Percentiles rank a stretch among this genome's conserved stretches.
Conservation (phyloP, 306 rosid species). For the Vachellia collinsii region DNA sequence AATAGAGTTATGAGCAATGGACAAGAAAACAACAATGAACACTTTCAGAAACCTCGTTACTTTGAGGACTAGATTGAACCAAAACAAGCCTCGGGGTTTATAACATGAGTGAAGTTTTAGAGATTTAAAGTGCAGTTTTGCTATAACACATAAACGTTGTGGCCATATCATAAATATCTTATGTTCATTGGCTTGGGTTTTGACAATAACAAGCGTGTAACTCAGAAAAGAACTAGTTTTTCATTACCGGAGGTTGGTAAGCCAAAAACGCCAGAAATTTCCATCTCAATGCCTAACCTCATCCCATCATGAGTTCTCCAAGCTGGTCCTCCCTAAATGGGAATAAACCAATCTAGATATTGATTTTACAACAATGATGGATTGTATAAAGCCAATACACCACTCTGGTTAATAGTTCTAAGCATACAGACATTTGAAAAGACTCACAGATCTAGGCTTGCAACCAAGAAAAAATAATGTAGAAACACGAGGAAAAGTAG, state of each 20-base stretch:
- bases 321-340: background rate
- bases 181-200: background rate
- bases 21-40: background rate
- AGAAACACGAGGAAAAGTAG: conserved; percentile 4
- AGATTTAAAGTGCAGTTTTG: background rate
- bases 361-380: background rate
- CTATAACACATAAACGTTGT: background rate
- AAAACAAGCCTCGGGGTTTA: background rate
- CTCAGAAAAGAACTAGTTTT: background rate
- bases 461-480: conserved; percentile 10
- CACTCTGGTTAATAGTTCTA: background rate
- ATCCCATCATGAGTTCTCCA: background rate
- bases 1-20: background rate
- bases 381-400: background rate
- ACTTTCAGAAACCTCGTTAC: background rate
- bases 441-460: conserved; percentile 26
- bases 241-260: background rate
- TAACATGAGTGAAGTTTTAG: background rate
- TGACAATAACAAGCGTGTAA: background rate
- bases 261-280: background rate
- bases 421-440: conserved; percentile 14
- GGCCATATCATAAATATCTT: background rate
- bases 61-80: background rate
- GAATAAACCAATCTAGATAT: conserved; percentile 14
- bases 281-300: background rate